phyloP scores from a whole-genome alignment of 805 yeast species.

The Ogataea pini region DNA sequence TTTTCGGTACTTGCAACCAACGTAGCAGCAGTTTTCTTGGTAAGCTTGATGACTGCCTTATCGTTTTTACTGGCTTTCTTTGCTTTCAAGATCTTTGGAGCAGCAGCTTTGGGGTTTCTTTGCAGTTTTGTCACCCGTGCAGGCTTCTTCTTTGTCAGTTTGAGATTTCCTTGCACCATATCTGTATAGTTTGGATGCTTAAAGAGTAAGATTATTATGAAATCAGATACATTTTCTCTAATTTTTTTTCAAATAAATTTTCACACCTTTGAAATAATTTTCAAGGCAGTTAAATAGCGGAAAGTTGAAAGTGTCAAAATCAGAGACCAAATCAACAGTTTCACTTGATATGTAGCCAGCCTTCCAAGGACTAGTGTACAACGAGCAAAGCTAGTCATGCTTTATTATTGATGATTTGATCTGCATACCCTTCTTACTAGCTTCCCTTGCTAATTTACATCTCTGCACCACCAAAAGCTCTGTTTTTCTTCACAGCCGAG shows the following conservation, averaged over 20 bases:
- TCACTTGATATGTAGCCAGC: too few relatives aligned
- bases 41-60: constrained; percentile 48
- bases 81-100: constrained; percentile 72
- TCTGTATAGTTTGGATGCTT: neutral
- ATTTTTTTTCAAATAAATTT: neutral
- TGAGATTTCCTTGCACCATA: constrained; percentile 78
- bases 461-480: constrained; percentile 1
- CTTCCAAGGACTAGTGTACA: too few relatives aligned
- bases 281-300: neutral
- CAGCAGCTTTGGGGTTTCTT: constrained; percentile 64
- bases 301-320: too few relatives aligned
- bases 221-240: neutral
- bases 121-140: constrained; percentile 67
- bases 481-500: constrained; percentile 1
- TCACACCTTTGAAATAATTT: neutral
- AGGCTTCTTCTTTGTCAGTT: constrained; percentile 48
- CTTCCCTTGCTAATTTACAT: too few relatives aligned
- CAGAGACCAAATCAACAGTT: too few relatives aligned
- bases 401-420: too few relatives aligned
- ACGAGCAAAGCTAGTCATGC: too few relatives aligned
- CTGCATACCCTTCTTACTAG: too few relatives aligned
- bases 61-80: constrained; percentile 56
- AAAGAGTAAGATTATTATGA: neutral
- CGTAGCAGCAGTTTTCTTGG: constrained; percentile 56
- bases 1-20: constrained; percentile 72